Conservation (phyloP, 257 asterid species). For the Rubia yunnanensis region DNA sequence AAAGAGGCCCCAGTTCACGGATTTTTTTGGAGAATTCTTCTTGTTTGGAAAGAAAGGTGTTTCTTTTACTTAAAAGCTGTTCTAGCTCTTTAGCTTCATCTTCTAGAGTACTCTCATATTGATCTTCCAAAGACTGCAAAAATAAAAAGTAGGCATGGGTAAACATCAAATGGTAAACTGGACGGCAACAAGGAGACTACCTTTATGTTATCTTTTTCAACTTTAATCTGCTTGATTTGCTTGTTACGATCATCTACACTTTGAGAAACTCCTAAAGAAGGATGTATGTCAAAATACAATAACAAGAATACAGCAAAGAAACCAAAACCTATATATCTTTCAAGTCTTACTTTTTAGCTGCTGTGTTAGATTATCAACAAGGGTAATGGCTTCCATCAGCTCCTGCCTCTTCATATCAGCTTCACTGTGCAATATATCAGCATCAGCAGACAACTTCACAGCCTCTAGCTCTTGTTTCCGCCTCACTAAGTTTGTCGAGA, state of each 20-base stretch:
- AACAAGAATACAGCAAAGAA: slow-evolving; percentile 10
- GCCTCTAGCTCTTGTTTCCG: slow-evolving; percentile 94
- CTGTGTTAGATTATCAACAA: slow-evolving; percentile 49
- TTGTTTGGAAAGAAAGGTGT: slow-evolving; percentile 70
- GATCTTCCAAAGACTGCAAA: slow-evolving; percentile 61
- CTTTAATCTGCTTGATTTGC: slow-evolving; percentile 61
- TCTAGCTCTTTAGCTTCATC: slow-evolving; percentile 93
- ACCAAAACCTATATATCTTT: slow-evolving; percentile 9
- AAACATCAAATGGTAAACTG: slow-evolving; percentile 15
- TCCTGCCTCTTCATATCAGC: slow-evolving; percentile 84
- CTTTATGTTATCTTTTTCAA: slow-evolving; percentile 63
- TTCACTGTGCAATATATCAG: slow-evolving; percentile 57
- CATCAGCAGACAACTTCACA: slow-evolving; percentile 56
- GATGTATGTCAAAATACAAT: neutral
- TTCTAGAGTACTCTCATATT: slow-evolving; percentile 68
- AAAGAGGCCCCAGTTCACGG: slow-evolving; percentile 91
- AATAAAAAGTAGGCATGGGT: slow-evolving; percentile 14
- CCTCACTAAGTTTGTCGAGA: slow-evolving; percentile 87
- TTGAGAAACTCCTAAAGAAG: slow-evolving; percentile 50
- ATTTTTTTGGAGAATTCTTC: slow-evolving; percentile 92
- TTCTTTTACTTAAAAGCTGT: slow-evolving; percentile 69
- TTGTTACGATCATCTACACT: slow-evolving; percentile 45
- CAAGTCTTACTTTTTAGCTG: slow-evolving; percentile 62
- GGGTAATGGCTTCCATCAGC: slow-evolving; percentile 45
- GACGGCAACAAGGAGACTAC: slow-evolving; percentile 28